phyloP scores from a whole-genome alignment of 2,329 filamentous ascomycete genomes.

The Trichophyton schoenleinii region DNA sequence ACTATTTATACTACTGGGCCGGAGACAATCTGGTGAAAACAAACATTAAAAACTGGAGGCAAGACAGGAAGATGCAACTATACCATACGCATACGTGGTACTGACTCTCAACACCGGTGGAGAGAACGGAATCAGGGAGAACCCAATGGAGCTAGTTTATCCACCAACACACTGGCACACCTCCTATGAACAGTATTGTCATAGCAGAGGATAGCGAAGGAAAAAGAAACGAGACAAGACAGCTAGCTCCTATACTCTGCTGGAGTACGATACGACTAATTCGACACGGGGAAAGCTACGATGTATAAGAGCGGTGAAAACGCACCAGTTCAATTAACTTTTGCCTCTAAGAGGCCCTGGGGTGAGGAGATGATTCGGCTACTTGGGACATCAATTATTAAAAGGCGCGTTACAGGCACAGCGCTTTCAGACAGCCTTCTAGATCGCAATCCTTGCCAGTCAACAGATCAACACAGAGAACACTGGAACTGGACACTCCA shows the following conservation, averaged over 20 bases:
- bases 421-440: not conserved
- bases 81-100: not conserved
- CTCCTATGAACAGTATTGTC: not conserved
- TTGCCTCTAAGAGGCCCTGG: not conserved
- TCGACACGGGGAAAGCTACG: not conserved
- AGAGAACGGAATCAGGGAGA: not conserved
- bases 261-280: not conserved
- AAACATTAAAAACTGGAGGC: constrained; percentile 6
- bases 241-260: not conserved
- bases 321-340: not conserved
- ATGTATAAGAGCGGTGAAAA: constrained; percentile 1
- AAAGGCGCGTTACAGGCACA: not conserved
- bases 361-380: not conserved
- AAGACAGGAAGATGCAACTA: not conserved
- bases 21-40: not conserved
- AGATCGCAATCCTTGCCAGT: not conserved
- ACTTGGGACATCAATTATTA: not conserved
- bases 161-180: not conserved
- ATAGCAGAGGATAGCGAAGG: not conserved
- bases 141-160: not conserved
- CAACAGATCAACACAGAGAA: not conserved
- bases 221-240: not conserved
- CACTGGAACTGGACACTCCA: not conserved
- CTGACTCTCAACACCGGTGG: not conserved
- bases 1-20: not conserved